Evolutionary conservation across 805 yeast genomes (phyloP), one percentile per base, ranked within the genome.

Genomic region (Saccharomyces eubayanus): DNA sequence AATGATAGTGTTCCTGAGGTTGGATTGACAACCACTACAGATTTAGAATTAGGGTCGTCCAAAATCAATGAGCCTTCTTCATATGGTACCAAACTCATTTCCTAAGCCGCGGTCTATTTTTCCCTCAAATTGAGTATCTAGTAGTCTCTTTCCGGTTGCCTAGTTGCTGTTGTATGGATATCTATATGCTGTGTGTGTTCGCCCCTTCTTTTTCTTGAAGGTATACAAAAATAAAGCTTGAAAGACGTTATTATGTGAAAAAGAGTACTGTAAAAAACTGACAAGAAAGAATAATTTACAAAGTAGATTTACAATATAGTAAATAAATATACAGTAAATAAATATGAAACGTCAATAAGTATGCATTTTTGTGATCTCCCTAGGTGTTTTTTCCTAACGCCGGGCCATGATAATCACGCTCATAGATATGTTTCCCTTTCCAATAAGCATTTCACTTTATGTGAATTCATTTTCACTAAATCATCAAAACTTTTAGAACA

Each of bases 401-500:
- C 9, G 24, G 43, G 24, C 24, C 43, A 31, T 10, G 24, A 9
- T 36, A 21, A 16, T 36, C 43, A 36, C 43, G 8, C 20, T 16
- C 20, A 8, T 36, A 16, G 21, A 36, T 36, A 36, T 16, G 43
- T 4, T 36, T 36, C 20, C 24, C 24, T 36, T 36, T 36, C 43
- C 43, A 48, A 48, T 11, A 28, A 16, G 24, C 66, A 62, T 48
- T 53, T 54, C 27, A 54, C 46, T 45, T 57, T 48, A 63, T 82
- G 87, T 50, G 69, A 71, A 12, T 68, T 60, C 52, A 70, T 69
- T 55, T 74, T 77, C 9, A 70, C 70, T 55, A 73, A 71, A 53
- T 69, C 74, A 27, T 77, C 77, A 57, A 83, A 84, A 55, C 78
- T 76, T 60, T 71, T 74, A n/a, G 75, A 71, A 63, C 89, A 84